Base-by-base conservation (phyloP, 192 early-diverging fungal species). In the Endogone sp. region DNA sequence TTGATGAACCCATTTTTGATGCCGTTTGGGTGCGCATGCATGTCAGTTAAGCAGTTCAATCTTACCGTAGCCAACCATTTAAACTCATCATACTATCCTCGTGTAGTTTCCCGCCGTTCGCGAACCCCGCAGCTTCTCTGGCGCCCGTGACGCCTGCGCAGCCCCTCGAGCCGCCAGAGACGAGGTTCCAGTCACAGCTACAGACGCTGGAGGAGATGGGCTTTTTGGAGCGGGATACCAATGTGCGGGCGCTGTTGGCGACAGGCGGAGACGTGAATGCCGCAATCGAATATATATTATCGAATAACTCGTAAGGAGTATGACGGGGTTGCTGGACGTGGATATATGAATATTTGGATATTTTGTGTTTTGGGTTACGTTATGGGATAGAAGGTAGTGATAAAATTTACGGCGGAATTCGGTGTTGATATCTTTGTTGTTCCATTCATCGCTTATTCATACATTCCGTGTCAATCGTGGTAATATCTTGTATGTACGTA, bases 141-240 rank as follows among this genome's bases (percentile, higher is more conserved):
- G 37, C 37, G 6, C 37, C 37, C 16, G 37, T 16, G 37, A 16
- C 37, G 37, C 16, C 37, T 16, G 37, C 37, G 37, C 37, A 49
- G 37, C 59, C 27, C 66, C 59, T 73, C 32, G 74, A 84, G 63
- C 75, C 86, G 29, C 78, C 88, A 72, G 82, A 88, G 79, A 67
- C 71, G 65, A 85, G 85, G 44, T 93, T 89, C 76, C 81, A 79
- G 62, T 69, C 79, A 56, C 84, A 92, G 80, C 76, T 95, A 32
- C 84, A 76, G 16, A 89, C 89, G 65, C 75, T 98, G 32, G 88
- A 93, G 68, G 94, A 98, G 65, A 98, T 98, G 97, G 97, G 97
- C 23, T 98, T 98, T 71, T 78, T 82, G 62, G 92, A 96, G 77
- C 87, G 86, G 29, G 80, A 82, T 23, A 87, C 89, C 66, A 98